Percentiles rank a stretch among this genome's conserved stretches.
Conservation (phyloP, 169 alveolate genomes). For the Babesia bovis region DNA sequence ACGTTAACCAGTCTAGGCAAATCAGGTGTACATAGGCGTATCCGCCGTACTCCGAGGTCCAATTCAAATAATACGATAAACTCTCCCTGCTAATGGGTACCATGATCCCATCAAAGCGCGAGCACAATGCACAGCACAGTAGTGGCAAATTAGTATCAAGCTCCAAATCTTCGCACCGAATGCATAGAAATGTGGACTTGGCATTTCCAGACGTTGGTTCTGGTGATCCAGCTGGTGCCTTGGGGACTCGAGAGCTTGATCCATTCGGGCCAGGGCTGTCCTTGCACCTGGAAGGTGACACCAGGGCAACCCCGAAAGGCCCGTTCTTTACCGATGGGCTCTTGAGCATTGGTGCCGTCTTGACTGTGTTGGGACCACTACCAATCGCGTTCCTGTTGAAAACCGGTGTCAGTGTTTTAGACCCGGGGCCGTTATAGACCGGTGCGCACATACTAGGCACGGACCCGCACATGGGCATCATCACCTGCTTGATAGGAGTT, state of each 20-base stretch:
- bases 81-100: conserved; percentile 42
- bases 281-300: neutral
- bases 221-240: neutral
- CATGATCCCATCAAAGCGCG: conserved; percentile 63
- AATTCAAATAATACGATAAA: conserved; percentile 23
- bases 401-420: conserved; percentile 1
- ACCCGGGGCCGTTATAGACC: neutral
- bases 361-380: conserved; percentile 10
- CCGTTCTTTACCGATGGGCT: conserved; percentile 46
- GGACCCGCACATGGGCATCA: conserved; percentile 36
- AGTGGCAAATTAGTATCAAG: conserved; percentile 34
- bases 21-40: conserved; percentile 56
- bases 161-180: conserved; percentile 54
- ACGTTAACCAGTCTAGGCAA: conserved; percentile 60
- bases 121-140: conserved; percentile 59
- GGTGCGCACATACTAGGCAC: conserved; percentile 11
- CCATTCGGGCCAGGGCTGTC: no score
- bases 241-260: no score
- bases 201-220: neutral
- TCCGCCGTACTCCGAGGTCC: conserved; percentile 51
- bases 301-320: neutral
- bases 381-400: neutral
- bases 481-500: neutral
- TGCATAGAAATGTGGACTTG: conserved; percentile 32
- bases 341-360: conserved; percentile 30